These are phyloP conservation scores for Saccharomycopsis sp. DNA, from an alignment of 805 yeast genomes.

Conservation along the genomic window DNA sequence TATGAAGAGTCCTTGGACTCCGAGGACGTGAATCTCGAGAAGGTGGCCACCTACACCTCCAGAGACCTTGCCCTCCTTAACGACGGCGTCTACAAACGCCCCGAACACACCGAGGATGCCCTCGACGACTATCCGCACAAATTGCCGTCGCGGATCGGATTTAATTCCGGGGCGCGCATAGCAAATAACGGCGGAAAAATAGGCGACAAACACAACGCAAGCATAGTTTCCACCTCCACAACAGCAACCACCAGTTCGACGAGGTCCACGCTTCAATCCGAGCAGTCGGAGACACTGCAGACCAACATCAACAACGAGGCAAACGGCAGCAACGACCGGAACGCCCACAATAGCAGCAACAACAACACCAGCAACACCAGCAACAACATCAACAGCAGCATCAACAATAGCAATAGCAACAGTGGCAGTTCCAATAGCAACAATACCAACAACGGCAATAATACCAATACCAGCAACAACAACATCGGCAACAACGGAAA, in stretches of 20 bases:
- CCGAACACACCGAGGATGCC: background rate
- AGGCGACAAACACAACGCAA: background rate
- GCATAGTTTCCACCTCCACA: slow-evolving; percentile 2
- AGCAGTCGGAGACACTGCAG: background rate
- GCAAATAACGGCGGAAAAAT: background rate
- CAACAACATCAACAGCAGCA: slow-evolving; percentile 3
- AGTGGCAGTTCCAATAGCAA: background rate
- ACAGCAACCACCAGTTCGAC: background rate
- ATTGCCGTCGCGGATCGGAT: background rate
- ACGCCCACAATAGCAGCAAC: background rate
- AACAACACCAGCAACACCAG: background rate
- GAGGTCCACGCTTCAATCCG: background rate
- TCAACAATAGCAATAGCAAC: background rate
- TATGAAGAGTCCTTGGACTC: slow-evolving; percentile 10
- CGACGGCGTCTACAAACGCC: background rate
- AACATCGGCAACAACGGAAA: background rate
- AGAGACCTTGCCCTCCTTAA: background rate
- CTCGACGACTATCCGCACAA: background rate
- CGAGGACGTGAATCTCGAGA: slow-evolving; percentile 9
- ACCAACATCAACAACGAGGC: background rate
- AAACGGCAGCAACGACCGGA: background rate
- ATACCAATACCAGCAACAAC: background rate
- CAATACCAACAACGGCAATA: background rate
- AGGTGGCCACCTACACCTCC: slow-evolving; percentile 2
- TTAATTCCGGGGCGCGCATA: background rate